These are phyloP conservation scores for Prunus salicina DNA, from an alignment of 306 rosid species.

Conservation along the genomic window DNA sequence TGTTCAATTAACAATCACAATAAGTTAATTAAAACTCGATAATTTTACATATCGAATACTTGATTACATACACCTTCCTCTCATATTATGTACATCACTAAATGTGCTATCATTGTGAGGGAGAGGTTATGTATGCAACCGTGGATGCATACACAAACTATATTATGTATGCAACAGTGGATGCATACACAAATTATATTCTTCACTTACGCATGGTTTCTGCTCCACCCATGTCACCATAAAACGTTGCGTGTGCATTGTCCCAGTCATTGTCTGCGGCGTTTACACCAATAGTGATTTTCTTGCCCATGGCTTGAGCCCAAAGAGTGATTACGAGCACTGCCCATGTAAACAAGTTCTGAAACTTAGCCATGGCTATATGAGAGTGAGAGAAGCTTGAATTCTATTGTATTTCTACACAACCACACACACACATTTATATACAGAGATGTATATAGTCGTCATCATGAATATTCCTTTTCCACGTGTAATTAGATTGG, in stretches of 20 bases:
- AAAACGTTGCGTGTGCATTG: constrained; percentile 61
- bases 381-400: neutral
- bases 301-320: constrained; percentile 5
- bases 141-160: neutral
- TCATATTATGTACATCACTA: neutral
- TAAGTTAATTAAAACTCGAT: too few species aligned
- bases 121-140: neutral
- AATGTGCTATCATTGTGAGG: neutral
- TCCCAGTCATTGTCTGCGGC: constrained; percentile 17
- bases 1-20: neutral
- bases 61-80: neutral
- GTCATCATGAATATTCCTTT: neutral
- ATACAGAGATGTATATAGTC: neutral
- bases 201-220: constrained; percentile 66
- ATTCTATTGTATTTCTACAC: neutral
- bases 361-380: constrained; percentile 24
- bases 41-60: too few species aligned
- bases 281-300: neutral
- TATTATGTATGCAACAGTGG: neutral
- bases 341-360: constrained; percentile 8
- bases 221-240: constrained; percentile 52
- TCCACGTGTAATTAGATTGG: neutral
- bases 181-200: neutral
- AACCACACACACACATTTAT: neutral
- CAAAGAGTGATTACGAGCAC: constrained; percentile 12